Evolutionary conservation across 345 rosid species (phyloP).

Genomic region (Odontarrhena argentea): DNA sequence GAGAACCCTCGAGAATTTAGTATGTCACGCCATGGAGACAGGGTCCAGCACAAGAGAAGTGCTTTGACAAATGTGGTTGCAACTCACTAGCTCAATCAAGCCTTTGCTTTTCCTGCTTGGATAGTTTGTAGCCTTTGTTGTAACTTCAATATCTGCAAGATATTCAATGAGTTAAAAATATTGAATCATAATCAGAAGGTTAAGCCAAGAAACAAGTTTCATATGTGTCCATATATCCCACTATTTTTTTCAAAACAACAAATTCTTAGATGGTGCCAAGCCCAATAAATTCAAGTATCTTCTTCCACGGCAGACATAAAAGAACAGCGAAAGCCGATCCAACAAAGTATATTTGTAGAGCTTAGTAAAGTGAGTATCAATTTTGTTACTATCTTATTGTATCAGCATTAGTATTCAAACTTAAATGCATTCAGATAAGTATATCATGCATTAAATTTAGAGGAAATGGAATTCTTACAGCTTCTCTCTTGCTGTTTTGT

Average conservation of each 20-base stretch:
- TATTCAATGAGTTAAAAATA: slow-evolving; percentile 26
- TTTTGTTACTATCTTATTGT: neutral
- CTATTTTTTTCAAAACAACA: slow-evolving; percentile 10
- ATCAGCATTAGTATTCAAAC: neutral
- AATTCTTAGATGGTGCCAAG: neutral
- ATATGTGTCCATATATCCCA: slow-evolving; percentile 3
- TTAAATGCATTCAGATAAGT: slow-evolving; percentile 11
- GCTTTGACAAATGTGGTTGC: slow-evolving; percentile 27
- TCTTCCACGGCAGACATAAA: neutral
- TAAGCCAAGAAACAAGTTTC: slow-evolving; percentile 8
- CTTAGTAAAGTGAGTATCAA: slow-evolving; percentile 5
- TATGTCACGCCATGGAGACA: slow-evolving; percentile 21
- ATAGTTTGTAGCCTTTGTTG: slow-evolving; percentile 85
- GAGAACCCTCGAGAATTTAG: slow-evolving; percentile 23
- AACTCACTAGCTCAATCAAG: slow-evolving; percentile 44
- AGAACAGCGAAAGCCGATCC: neutral
- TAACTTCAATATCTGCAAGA: slow-evolving; percentile 69
- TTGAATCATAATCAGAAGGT: slow-evolving; percentile 8
- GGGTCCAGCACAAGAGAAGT: slow-evolving; percentile 8
- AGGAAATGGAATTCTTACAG: slow-evolving; percentile 45
- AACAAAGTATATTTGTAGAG: neutral
- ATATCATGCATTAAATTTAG: slow-evolving; percentile 16
- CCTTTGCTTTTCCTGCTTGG: slow-evolving; percentile 88
- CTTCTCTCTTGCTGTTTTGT: slow-evolving; percentile 89
- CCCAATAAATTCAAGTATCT: slow-evolving; percentile 5